Base-by-base conservation (phyloP, 2,329 filamentous ascomycete species). In the Penicillium sp. region DNA sequence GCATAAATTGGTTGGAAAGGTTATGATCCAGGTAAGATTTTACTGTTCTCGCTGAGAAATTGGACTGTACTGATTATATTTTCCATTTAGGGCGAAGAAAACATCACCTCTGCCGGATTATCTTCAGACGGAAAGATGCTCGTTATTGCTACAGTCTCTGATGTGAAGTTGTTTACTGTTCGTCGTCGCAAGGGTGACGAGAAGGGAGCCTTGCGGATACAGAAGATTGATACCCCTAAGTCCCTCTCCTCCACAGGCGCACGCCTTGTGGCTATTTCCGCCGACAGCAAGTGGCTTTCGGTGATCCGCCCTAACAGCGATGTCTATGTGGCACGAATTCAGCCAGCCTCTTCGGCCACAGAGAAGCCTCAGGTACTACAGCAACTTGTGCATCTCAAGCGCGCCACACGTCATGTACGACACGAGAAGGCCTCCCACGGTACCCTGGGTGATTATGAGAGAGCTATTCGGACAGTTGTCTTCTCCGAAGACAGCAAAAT, bases 401-500 rank as follows among this genome's bases (percentile, higher is more conserved):
- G 79, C 47, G 62, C 67, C 46, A 53, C 63, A 15, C 68, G 74
- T 25, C 68, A 70, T 54, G 54, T 56, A 49, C 66, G 69, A 44
- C 63, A 68, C 47, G 67, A 71, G 80, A 71, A 79, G 82, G 65
- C 75, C 77, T 54, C 79, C 79, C 82, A 89, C 51, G 86, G 88
- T 27, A 85, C 87, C 6, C 79, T 90, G 51, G 88, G 88, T n/a
- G 76, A 77, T 25, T 97, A 97, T 73, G 85, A 91, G 59, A 84
- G 89, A 69, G 87, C 82, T 43, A 86, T 97, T 61, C 86, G 83
- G 33, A 88, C 90, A 51, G 73, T 88, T 25, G 81, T 87, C 2
- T 97, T 97, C 72, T 92, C 92, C 9, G 79, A 86, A 5, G 89
- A 96, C 69, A 90, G 89, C 69, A 85, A 83, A 61, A 84, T 96